Conservation (phyloP, 176 grass and related monocot genomes). For the maize (Zea mays) region Zm-B73-REFERENCE-NAM-5.0 NC_050098.1:210697501-210698000, state of each 20-base stretch:
- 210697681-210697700: conserved; percentile 77
- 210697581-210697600: conserved; percentile 49
- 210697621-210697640: conserved; percentile 62
- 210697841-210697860: conserved; percentile 70
- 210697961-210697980: conserved; percentile 2
- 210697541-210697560: conserved; percentile 1
- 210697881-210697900: conserved; percentile 72
- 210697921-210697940: not conserved
- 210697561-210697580: conserved; percentile 16
- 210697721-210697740: conserved; percentile 70
- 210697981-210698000: not conserved
- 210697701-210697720: conserved; percentile 68
- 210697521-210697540: not conserved
- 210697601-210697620: conserved; percentile 41
- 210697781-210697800: conserved; percentile 71
- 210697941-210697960: not conserved
- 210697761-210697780: conserved; percentile 53
- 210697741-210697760: conserved; percentile 57
- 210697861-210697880: conserved; percentile 74
- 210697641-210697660: conserved; percentile 66
- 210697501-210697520: not conserved
- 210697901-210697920: not conserved
- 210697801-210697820: conserved; percentile 67
- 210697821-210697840: conserved; percentile 52
- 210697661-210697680: conserved; percentile 64